Base-by-base conservation (phyloP, 2,329 filamentous ascomycete species). In the Purpureocillium lavendulum region DNA sequence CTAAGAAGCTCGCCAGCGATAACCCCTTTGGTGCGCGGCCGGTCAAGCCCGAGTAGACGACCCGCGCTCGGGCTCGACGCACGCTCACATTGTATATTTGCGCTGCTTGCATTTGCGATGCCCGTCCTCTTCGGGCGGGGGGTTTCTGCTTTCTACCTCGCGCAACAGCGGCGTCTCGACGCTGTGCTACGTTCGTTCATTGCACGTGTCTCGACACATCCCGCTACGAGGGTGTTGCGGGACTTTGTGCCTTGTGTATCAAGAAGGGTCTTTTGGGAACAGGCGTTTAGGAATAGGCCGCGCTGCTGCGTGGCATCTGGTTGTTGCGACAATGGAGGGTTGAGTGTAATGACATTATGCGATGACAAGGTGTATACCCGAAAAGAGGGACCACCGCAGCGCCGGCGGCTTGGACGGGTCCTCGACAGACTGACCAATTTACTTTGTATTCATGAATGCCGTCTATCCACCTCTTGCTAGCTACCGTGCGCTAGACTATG, bases 1-100 rank as follows among this genome's bases (percentile, higher is more conserved):
- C 67, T 64, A 82, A 80, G 72, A 80, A 75, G 57, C 65, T 79
- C 56, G 62, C 64, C 40, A 63, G 67, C 57, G 66, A 67, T 45
- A 64, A 65, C 46, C 55, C 70, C 41, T 51, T 61, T 29, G 59
- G 60, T 35, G 58, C 60, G 40, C 56, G 53, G 40, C 53, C 58
- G 30, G 61, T 60, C 32, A 60, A 58, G 50, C 52, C 54, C 14
- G 21, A 26, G 29, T 30, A 30, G 13, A 12, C 4, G 29, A 14
- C 6, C 5, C 29, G n/a, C 21, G 5, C 21, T 26, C 21, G 21
- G 32, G 8, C 24, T 18, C 14, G 33, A 21, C 16, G 33, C 29
- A 9, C 13, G 28, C 21, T 26, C 29, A 7, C 3, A 3, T 26
- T 45, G 28, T 26, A 30, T 21, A 34, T 30, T 21, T 18, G 24